phyloP scores from a whole-genome alignment of 163 green algal genomes.

The Prototheca wickerhamii region DNA sequence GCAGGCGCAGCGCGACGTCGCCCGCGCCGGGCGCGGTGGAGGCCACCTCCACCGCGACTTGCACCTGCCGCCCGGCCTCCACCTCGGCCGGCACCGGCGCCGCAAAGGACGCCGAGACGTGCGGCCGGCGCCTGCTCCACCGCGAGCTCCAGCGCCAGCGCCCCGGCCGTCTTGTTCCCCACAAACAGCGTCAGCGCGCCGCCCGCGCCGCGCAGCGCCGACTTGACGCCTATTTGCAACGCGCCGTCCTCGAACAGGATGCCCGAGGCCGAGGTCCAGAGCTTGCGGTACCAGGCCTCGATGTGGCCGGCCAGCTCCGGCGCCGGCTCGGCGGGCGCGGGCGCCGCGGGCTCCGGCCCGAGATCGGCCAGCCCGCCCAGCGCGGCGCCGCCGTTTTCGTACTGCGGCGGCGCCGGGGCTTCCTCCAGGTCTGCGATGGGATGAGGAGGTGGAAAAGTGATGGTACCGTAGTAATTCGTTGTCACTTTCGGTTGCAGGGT shows the following conservation, averaged over 20 bases:
- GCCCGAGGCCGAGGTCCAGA: slow-evolving; percentile 49
- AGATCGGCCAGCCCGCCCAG: not conserved
- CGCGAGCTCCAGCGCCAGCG: slow-evolving; percentile 43
- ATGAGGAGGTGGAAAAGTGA: too few species aligned
- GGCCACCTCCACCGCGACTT: slow-evolving; percentile 28
- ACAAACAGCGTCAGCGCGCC: slow-evolving; percentile 75
- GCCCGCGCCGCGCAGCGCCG: slow-evolving; percentile 38
- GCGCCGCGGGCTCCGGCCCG: slow-evolving; percentile 2
- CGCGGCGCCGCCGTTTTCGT: not conserved
- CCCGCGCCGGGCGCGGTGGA: slow-evolving; percentile 25
- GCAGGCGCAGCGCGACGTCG: slow-evolving; percentile 34
- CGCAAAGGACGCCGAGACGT: slow-evolving; percentile 37
- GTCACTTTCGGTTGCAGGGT: too few species aligned
- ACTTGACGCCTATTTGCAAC: slow-evolving; percentile 86
- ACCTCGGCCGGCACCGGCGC: slow-evolving; percentile 45
- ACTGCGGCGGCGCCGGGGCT: too few species aligned
- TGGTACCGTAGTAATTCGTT: too few species aligned
- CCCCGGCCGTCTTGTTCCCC: slow-evolving; percentile 78
- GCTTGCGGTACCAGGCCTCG: slow-evolving; percentile 56
- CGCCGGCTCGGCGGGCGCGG: slow-evolving; percentile 3
- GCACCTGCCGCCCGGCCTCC: slow-evolving; percentile 31
- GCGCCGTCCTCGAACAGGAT: slow-evolving; percentile 92
- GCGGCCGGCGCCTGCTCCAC: slow-evolving; percentile 13
- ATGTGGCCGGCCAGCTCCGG: slow-evolving; percentile 48
- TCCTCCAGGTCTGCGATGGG: too few species aligned